Base-by-base conservation (phyloP, 2,329 filamentous ascomycete genomes). In the Fusarium pseudocircinatum region DNA sequence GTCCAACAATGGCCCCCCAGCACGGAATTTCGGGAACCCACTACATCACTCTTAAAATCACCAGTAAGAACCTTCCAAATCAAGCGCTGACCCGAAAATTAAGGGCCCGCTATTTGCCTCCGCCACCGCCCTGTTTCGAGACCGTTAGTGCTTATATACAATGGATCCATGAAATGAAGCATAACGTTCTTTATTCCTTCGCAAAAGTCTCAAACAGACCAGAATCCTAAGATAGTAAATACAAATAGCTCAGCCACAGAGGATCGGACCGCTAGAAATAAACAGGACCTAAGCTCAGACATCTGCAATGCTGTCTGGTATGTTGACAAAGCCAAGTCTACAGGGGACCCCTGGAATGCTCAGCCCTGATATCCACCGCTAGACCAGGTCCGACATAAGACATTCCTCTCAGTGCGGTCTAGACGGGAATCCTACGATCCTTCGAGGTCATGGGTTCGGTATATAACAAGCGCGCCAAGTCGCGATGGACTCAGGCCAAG, bases 381-480 rank as follows among this genome's bases (percentile, higher is more conserved):
- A 69, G 44, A 16, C 64, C 63, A 53, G 57, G 50, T 44, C 47
- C 52, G 60, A 58, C 46, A 58, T 50, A 36, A 44, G 37, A 13
- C 71, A 74, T 72, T 74, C 67, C 71, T 62, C 30, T 50, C 42
- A 44, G 32, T 42, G n/a, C 11, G 44, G 42, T 75, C 72, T 67
- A 60, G 69, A 67, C 30, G 39, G 34, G 11, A 69, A 67, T 75
- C 46, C 53, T 39, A 16, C 16, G 39, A 62, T 53, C 46, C 40
- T 57, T 60, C 32, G 12, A 39, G 44, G 22, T 40, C 24, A 40
- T 36, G 13, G 26, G 26, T 22, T 43, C 52, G 14, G n/a, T 63
- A 52, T 73, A 61, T 52, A 72, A 39, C 24, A 50, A n/a, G 7
- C 22, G n/a, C 16, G 11, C 39, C 43, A 50, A 40, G 42, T 50